A percentile compares a stretch with the other conserved stretches of the same genome.
Conservation (phyloP, 1,139 yeast genomes). For the Yarrowia galli region DNA sequence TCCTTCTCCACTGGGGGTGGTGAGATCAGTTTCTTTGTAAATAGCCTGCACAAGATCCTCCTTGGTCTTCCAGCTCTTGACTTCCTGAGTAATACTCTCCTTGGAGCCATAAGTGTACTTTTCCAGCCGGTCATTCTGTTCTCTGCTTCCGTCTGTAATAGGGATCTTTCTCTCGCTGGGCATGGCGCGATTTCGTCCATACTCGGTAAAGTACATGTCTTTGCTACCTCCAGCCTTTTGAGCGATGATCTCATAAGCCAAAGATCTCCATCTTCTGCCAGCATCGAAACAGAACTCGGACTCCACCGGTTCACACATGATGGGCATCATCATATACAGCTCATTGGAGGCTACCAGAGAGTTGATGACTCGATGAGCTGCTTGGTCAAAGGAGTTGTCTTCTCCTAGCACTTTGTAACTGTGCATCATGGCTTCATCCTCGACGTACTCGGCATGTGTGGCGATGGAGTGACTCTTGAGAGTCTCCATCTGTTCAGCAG, state of each 20-base stretch:
- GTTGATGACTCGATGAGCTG: constrained; percentile 5
- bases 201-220: background rate
- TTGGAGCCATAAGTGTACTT: constrained; percentile 2
- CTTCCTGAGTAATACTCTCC: background rate
- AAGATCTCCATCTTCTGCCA: constrained; percentile 13
- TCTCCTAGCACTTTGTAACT: background rate
- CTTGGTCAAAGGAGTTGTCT: background rate
- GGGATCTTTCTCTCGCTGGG: background rate
- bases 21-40: background rate
- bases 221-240: background rate
- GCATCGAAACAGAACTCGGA: constrained; percentile 11
- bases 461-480: background rate
- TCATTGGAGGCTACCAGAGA: background rate
- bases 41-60: background rate
- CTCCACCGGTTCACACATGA: background rate
- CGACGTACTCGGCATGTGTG: background rate
- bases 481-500: background rate
- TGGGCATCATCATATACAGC: constrained; percentile 16
- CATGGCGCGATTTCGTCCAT: background rate
- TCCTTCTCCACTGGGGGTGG: background rate
- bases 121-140: background rate
- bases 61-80: background rate
- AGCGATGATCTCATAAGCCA: constrained; percentile 3
- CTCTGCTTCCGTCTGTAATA: background rate
- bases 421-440: background rate